Conservation (phyloP, 805 yeast species). For the Kazachstania kunashirensis region DNA sequence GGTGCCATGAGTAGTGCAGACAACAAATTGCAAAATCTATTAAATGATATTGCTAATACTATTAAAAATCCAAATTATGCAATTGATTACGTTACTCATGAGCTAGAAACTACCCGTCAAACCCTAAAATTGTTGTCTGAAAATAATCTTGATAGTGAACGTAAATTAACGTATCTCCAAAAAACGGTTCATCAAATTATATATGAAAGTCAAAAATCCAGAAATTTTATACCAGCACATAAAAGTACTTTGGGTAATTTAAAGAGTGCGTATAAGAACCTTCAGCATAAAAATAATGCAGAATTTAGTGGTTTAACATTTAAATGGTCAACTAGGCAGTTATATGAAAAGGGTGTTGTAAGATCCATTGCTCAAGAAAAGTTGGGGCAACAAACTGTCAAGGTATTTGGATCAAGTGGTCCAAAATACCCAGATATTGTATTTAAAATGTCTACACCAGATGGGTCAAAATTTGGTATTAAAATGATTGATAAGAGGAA, state of each 20-base stretch:
- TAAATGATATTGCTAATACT: constrained; percentile 79
- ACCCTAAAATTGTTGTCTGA: constrained; percentile 38
- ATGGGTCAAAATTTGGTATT: constrained; percentile 57
- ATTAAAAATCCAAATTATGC: constrained; percentile 50
- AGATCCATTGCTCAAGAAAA: constrained; percentile 48
- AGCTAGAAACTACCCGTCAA: constrained; percentile 36
- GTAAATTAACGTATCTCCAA: constrained; percentile 35
- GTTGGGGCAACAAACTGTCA: constrained; percentile 30
- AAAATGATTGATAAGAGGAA: constrained; percentile 38
- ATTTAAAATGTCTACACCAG: constrained; percentile 65
- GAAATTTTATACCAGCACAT: constrained; percentile 22
- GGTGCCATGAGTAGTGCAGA: constrained; percentile 51
- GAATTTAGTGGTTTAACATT: constrained; percentile 41
- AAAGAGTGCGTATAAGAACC: constrained; percentile 33
- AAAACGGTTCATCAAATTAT: constrained; percentile 43
- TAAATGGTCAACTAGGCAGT: constrained; percentile 67
- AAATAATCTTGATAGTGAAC: constrained; percentile 36
- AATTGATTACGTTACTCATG: constrained; percentile 38
- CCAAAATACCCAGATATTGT: constrained; percentile 56
- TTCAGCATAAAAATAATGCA: constrained; percentile 23
- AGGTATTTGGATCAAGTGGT: constrained; percentile 33
- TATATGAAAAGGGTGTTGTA: constrained; percentile 64
- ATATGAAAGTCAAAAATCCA: constrained; percentile 36
- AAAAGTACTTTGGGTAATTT: constrained; percentile 30
- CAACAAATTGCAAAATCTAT: constrained; percentile 64